Evolutionary conservation across 768 basidiomycete genomes (phyloP).

Genomic region (Leccinum rimulosum): DNA sequence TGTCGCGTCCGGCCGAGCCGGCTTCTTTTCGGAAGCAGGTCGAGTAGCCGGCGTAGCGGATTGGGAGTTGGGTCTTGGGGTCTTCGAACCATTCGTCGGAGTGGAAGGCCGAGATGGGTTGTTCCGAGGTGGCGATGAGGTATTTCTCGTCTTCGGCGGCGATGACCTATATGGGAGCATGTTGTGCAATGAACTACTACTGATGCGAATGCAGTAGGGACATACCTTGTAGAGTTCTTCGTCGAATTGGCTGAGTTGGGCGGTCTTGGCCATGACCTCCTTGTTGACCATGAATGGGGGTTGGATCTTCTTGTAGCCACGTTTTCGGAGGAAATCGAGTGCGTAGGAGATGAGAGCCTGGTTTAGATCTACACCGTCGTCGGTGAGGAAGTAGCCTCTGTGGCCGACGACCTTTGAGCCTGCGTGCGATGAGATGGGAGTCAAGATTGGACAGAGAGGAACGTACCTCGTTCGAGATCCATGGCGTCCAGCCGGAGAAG

Average conservation of each 20-base stretch:
- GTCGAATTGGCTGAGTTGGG: slow-evolving; percentile 97
- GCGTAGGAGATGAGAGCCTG: slow-evolving; percentile 95
- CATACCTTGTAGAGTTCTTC: slow-evolving; percentile 94
- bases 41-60: slow-evolving; percentile 84
- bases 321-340: slow-evolving; percentile 83
- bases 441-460: not conserved
- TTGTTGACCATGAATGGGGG: slow-evolving; percentile 99
- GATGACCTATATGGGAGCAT: slow-evolving; percentile 73
- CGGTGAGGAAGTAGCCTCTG: slow-evolving; percentile 93
- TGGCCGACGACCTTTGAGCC: slow-evolving; percentile 93
- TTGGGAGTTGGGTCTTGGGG: slow-evolving; percentile 88
- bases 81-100: slow-evolving; percentile 97
- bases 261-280: slow-evolving; percentile 95
- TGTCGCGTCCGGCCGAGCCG: slow-evolving; percentile 94
- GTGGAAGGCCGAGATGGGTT: slow-evolving; percentile 95
- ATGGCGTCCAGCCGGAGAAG: slow-evolving; percentile 90
- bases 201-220: not conserved
- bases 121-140: slow-evolving; percentile 97
- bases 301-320: slow-evolving; percentile 89
- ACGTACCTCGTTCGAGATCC: slow-evolving; percentile 88
- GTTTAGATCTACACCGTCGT: slow-evolving; percentile 96
- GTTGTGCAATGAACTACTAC: not conserved
- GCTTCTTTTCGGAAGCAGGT: slow-evolving; percentile 99
- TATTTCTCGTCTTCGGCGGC: slow-evolving; percentile 95
- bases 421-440: slow-evolving; percentile 29